Evolutionary conservation across 768 basidiomycete genomes (phyloP), one percentile per base, ranked within the genome.

Genomic region (Leucocoprinus birnbaumii): DNA sequence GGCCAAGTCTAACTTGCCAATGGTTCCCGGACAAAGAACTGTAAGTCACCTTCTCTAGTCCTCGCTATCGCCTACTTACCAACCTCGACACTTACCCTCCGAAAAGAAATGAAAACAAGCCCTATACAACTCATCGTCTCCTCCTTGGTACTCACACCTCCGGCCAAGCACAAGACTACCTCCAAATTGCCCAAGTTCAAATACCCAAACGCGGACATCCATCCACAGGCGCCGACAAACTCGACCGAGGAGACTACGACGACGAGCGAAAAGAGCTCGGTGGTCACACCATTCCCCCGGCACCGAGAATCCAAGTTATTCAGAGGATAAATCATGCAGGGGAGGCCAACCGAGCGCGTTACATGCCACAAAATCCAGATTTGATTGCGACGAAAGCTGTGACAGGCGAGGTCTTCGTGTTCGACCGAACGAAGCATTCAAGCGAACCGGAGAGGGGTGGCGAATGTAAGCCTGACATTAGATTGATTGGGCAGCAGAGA

Each of bases 281-380:
- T n/a, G 90, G 91, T 3, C 87, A 97, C 70, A 84, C 85, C 22
- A 83, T 94, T 35, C 87, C 89, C 2, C 82, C 88, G n/a, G 80
- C 87, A 52, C 89, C 95, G 1, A 84, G 92, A 22, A 86, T 98
- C 58, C 87, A 89, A 63, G 84, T 96, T 69, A 90, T 86, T 27
- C 97, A 99, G 68, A 86, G 83, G 61, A 98, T 99, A 74, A 95
- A 94, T 68, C 97, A 99, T 69, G 80, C 81, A 3, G 92, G 94
- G 40, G 97, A 99, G 68, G 92, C 98, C 65, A 99, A 99, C 71
- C 78, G 94, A 42, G 97, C 97, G 57, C 85, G 97, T 50, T 99
- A 98, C 70, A 98, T 98, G 95, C 97, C 97, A 5, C 96, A 98
- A 71, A 99, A 98, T 65, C 91, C 94, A 1, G 92, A 98, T 72